A percentile compares a stretch with the other conserved stretches of the same genome.
These are phyloP conservation scores for Backusella luteola DNA, from an alignment of 192 early-diverging fungal species.

Conservation along the genomic window DNA sequence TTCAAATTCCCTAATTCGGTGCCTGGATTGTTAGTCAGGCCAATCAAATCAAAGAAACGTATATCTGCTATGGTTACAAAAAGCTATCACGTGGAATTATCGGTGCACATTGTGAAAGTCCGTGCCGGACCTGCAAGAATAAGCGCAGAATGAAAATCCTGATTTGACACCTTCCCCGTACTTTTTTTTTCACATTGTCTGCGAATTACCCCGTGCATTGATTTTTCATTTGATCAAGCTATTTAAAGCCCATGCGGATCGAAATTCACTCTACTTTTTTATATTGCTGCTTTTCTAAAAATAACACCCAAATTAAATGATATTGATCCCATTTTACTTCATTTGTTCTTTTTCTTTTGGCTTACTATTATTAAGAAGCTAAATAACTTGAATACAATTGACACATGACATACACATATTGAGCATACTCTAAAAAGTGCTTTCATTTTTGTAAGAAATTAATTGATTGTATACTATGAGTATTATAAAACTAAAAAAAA, in stretches of 20 bases:
- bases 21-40: not conserved
- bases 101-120: not conserved
- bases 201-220: not conserved
- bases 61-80: not conserved
- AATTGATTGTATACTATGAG: no score
- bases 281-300: no score
- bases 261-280: not conserved
- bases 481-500: no score
- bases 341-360: no score
- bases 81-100: not conserved
- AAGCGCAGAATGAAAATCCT: not conserved
- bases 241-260: not conserved
- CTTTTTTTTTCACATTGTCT: slow-evolving; percentile 1
- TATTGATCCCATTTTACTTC: no score
- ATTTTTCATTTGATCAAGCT: not conserved
- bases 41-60: not conserved
- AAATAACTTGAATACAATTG: no score
- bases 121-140: not conserved
- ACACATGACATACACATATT: no score
- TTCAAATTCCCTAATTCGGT: not conserved
- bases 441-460: no score
- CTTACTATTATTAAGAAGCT: no score
- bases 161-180: not conserved
- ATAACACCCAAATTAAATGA: no score
- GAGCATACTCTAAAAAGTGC: no score